These are phyloP conservation scores for Ammopiptanthus mongolicus DNA, from an alignment of 306 rosid genomes.

Conservation along the genomic window DNA sequence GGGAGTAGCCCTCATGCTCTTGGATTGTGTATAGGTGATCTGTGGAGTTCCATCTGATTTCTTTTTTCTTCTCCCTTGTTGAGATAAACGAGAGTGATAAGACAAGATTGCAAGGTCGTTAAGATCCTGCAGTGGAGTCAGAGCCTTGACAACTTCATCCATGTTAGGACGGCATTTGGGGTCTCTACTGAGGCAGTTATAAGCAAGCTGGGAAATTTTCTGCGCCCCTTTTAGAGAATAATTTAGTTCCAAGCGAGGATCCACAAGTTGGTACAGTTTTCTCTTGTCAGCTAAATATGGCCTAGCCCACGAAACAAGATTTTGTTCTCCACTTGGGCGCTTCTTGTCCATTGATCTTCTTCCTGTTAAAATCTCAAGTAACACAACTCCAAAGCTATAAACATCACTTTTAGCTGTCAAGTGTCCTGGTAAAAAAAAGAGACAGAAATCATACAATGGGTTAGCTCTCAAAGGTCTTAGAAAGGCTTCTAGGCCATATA, in stretches of 20 bases:
- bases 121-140: slow-evolving; percentile 79
- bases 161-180: slow-evolving; percentile 80
- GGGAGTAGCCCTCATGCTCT: slow-evolving; percentile 76
- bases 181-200: slow-evolving; percentile 78
- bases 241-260: slow-evolving; percentile 81
- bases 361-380: slow-evolving; percentile 90
- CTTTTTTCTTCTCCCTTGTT: slow-evolving; percentile 82
- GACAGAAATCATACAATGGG: slow-evolving; percentile 8
- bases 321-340: slow-evolving; percentile 89
- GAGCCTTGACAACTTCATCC: slow-evolving; percentile 85
- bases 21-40: slow-evolving; percentile 59
- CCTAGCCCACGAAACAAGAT: slow-evolving; percentile 91
- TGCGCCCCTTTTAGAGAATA: slow-evolving; percentile 84
- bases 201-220: slow-evolving; percentile 85
- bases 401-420: slow-evolving; percentile 93
- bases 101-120: slow-evolving; percentile 77
- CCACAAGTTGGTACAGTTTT: slow-evolving; percentile 66
- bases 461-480: slow-evolving; percentile 18
- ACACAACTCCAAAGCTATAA: slow-evolving; percentile 92
- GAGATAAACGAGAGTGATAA: slow-evolving; percentile 67
- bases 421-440: slow-evolving; percentile 58
- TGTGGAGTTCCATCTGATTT: slow-evolving; percentile 71
- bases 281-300: slow-evolving; percentile 86
- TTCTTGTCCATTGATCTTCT: slow-evolving; percentile 97
- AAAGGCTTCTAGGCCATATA: not conserved